phyloP scores from a whole-genome alignment of 106 monocot genomes.

The Allium fistulosum region DNA sequence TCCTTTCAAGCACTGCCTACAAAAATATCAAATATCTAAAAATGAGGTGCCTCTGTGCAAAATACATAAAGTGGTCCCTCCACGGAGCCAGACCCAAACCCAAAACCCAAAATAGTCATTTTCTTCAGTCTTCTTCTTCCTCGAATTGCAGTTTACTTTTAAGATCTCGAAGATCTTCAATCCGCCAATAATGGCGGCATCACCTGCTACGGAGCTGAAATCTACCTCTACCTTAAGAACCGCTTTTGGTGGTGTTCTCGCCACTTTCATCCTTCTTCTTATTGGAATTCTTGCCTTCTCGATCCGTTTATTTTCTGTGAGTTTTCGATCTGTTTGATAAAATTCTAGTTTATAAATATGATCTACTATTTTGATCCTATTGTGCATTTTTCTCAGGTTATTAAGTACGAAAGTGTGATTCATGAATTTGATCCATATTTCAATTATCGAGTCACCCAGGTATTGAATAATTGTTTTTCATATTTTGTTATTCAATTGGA shows the following conservation, averaged over 20 bases:
- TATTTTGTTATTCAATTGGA: too few species aligned
- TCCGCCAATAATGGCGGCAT: conserved; percentile 35
- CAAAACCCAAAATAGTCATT: conserved; percentile 20
- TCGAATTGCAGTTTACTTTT: neutral
- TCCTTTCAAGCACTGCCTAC: too few species aligned
- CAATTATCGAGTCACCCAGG: conserved; percentile 99
- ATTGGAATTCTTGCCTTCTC: conserved; percentile 91
- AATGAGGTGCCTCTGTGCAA: too few species aligned
- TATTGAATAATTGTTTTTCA: neutral
- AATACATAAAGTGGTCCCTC: too few species aligned
- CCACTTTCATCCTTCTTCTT: conserved; percentile 80
- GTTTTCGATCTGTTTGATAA: conserved; percentile 3
- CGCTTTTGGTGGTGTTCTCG: conserved; percentile 74
- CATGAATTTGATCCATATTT: conserved; percentile 99
- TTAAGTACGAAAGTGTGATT: conserved; percentile 99
- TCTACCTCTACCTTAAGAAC: conserved; percentile 32
- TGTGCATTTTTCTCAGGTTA: conserved; percentile 40
- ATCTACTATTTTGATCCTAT: neutral
- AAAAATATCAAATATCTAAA: too few species aligned
- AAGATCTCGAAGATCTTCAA: conserved; percentile 4
- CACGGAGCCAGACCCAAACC: neutral
- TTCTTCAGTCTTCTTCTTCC: neutral
- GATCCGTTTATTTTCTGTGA: conserved; percentile 97
- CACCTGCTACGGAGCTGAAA: conserved; percentile 3
- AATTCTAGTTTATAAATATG: neutral